Conservation (phyloP, 1,284 basidiomycete species). For the Ceratobasidium sp. region DNA sequence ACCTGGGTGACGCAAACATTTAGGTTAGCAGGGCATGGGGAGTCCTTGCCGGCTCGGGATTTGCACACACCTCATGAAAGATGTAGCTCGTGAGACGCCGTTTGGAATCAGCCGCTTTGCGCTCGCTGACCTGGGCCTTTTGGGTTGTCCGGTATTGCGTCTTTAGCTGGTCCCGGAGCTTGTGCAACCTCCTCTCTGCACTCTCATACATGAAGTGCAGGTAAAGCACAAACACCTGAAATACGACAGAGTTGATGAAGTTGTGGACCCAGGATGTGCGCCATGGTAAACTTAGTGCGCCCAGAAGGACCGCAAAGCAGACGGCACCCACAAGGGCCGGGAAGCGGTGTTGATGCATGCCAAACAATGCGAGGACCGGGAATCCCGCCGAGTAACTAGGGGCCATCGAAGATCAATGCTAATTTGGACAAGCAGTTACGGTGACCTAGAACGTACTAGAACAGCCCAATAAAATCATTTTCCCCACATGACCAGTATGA, state of each 20-base stretch:
- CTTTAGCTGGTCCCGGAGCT: constrained; percentile 77
- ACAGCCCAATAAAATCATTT: constrained; percentile 60
- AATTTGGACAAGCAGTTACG: not conserved
- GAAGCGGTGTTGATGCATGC: constrained; percentile 73
- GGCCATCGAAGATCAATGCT: not conserved
- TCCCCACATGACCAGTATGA: constrained; percentile 46
- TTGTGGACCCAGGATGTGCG: constrained; percentile 40
- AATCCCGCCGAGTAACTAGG: constrained; percentile 66
- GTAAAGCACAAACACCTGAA: constrained; percentile 67
- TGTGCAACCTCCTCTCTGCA: constrained; percentile 69
- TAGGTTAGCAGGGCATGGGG: constrained; percentile 46
- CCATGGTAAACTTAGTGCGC: constrained; percentile 53
- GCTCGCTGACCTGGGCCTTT: constrained; percentile 85
- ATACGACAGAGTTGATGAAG: constrained; percentile 72
- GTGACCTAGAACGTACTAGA: constrained; percentile 64
- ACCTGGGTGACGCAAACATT: constrained; percentile 66
- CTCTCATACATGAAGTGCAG: constrained; percentile 64
- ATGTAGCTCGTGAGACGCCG: constrained; percentile 81
- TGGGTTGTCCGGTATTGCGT: constrained; percentile 75
- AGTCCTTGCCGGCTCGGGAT: constrained; percentile 42
- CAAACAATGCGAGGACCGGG: constrained; percentile 81
- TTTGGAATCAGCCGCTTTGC: constrained; percentile 75
- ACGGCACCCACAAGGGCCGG: constrained; percentile 70
- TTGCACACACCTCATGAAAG: constrained; percentile 69
- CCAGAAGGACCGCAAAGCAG: constrained; percentile 69